A percentile compares a stretch with the other conserved stretches of the same genome.
phyloP scores from a whole-genome alignment of 2,329 filamentous ascomycete genomes.

The Herpomyces periplanetae region DNA sequence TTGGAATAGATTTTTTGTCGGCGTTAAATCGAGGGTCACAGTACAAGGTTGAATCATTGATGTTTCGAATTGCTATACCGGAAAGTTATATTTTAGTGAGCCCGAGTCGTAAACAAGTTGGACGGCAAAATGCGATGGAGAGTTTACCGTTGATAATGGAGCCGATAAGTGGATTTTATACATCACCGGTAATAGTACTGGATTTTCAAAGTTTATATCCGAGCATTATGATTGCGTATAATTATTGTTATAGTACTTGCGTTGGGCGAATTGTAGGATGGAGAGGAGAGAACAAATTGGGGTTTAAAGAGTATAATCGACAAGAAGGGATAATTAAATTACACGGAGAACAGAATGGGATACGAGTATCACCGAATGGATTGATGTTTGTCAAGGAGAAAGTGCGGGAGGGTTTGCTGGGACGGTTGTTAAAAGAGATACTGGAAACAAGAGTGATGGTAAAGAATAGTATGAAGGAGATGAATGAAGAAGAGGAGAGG shows the following conservation, averaged over 20 bases:
- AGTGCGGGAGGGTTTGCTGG: slow-evolving; percentile 55
- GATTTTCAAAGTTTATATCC: slow-evolving; percentile 92
- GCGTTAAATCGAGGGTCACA: slow-evolving; percentile 82
- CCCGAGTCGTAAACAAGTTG: slow-evolving; percentile 63
- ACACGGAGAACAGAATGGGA: slow-evolving; percentile 49
- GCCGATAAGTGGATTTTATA: slow-evolving; percentile 75
- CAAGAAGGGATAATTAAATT: slow-evolving; percentile 32
- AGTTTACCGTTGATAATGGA: slow-evolving; percentile 91
- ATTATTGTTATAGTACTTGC: slow-evolving; percentile 93
- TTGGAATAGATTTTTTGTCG: slow-evolving; percentile 85
- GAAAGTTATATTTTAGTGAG: slow-evolving; percentile 74
- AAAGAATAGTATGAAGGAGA: slow-evolving; percentile 87
- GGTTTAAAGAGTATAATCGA: slow-evolving; percentile 51
- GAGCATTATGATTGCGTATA: slow-evolving; percentile 95
- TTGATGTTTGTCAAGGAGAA: slow-evolving; percentile 71
- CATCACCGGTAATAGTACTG: slow-evolving; percentile 46
- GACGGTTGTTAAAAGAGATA: slow-evolving; percentile 86
- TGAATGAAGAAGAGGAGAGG: slow-evolving; percentile 54
- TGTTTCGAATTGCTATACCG: slow-evolving; percentile 92
- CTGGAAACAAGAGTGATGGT: slow-evolving; percentile 90
- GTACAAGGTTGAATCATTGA: slow-evolving; percentile 92
- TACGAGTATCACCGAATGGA: slow-evolving; percentile 36
- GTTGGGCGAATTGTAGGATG: slow-evolving; percentile 48
- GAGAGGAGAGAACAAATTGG: slow-evolving; percentile 80
- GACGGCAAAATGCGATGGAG: slow-evolving; percentile 66